Base-by-base conservation (phyloP, 306 rosid genomes). In the Purshia tridentata region DNA sequence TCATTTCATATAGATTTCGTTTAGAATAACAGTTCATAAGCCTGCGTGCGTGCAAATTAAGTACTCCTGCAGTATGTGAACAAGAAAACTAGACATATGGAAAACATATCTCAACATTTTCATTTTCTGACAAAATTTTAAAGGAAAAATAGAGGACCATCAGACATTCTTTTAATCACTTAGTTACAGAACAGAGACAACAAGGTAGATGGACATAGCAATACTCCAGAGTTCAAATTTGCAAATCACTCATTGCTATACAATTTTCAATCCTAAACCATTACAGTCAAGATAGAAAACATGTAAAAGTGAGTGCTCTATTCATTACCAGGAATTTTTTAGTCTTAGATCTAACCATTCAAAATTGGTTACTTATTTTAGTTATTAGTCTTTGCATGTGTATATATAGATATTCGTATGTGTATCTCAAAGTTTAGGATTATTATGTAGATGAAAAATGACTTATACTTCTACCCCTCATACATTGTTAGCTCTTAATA, bases 1-100 rank as follows among this genome's bases (percentile, higher is more conserved):
- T 65, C 72, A 79, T 83, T 81, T 79, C 82, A 82, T 23, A 67
- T 41, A 55, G n/a, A 72, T 13, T 47, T 72, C 55, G 16, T 67
- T 83, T 72, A 76, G 80, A 65, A 74, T 50, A 65, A 37, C 39
- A 47, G 37, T 13, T 18, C 5, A 65, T 7, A 19, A 20, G 39
- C 23, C 2, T n/a, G 23, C 4, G 6, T 20, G n/a, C 20, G 23
- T 29, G 58, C 20, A 16, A 55, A 78, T 39, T 64, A 48, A 41
- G 35, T 6, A 14, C 41, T 9, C 44, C 56, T 4, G 47, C 44
- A 40, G 8, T 57, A 48, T 3, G 11, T 35, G 15, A 56, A 9
- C 37, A 56, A 22, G 6, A 57, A 75, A 76, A 56, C n/a, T 19
- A 57, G 49, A 58, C 41, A 29, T 48, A 44, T 42, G 45, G 46